Evolutionary conservation across 371 early-diverging fungal genomes (phyloP).

Genomic region (Mortierella sp.): DNA sequence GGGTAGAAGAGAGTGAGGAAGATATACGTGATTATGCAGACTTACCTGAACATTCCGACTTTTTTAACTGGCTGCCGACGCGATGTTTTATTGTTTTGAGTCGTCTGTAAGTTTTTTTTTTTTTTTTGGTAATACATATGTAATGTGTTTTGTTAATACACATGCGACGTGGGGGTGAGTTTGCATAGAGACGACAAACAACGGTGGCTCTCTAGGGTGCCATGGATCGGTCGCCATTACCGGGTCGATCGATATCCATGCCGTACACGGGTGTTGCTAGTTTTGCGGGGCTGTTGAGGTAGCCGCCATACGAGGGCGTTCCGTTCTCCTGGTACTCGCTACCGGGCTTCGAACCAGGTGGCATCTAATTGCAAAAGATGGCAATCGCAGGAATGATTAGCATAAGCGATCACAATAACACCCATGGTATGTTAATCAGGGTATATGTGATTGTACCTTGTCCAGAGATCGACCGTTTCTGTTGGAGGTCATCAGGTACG

Average conservation of each 20-base stretch:
- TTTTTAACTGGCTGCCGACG: no score
- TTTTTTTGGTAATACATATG: not conserved
- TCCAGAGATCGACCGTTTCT: constrained; percentile 43
- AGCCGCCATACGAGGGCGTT: constrained; percentile 48
- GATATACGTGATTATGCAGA: no score
- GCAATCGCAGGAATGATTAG: not conserved
- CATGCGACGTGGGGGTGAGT: not conserved
- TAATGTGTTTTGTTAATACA: no score
- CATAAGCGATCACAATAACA: no score
- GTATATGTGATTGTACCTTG: constrained; percentile 21
- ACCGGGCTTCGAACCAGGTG: constrained; percentile 57
- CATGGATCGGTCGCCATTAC: constrained; percentile 35
- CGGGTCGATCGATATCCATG: constrained; percentile 34
- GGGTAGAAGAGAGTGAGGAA: no score
- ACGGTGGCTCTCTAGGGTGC: constrained; percentile 19
- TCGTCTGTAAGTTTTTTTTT: not conserved
- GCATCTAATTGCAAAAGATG: constrained; percentile 21
- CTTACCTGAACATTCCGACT: no score
- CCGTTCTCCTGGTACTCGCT: constrained; percentile 57
- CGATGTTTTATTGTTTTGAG: not conserved
- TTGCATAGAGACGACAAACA: not conserved
- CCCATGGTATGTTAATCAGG: not conserved
- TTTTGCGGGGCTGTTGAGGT: constrained; percentile 57
- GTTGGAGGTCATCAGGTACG: constrained; percentile 38
- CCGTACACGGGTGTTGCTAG: constrained; percentile 54